These are phyloP conservation scores for Metarhizium humberi DNA, from an alignment of 2,329 filamentous ascomycete species.

Conservation along the genomic window DNA sequence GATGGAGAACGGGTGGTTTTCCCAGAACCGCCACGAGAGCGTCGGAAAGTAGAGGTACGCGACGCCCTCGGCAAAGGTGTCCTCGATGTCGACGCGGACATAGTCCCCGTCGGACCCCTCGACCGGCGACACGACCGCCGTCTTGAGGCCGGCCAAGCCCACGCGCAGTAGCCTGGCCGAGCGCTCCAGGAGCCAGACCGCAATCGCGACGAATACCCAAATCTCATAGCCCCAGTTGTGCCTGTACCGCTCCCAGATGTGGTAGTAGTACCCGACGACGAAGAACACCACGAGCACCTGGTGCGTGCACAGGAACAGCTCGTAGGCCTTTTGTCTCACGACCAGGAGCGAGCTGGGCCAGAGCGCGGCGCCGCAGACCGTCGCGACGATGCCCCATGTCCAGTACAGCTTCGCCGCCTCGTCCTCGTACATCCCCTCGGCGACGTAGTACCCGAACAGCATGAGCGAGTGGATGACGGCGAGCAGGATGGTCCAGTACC, in stretches of 20 bases:
- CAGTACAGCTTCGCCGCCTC: slow-evolving; percentile 19
- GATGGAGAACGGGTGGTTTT: slow-evolving; percentile 23
- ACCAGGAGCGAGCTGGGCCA: slow-evolving; percentile 16
- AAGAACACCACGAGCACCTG: slow-evolving; percentile 22
- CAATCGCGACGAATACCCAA: slow-evolving; percentile 22
- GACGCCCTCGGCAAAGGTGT: slow-evolving; percentile 14
- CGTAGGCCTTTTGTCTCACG: slow-evolving; percentile 21
- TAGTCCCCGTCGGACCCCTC: slow-evolving; percentile 15
- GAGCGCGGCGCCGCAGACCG: slow-evolving; percentile 17
- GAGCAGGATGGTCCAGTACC: slow-evolving; percentile 70
- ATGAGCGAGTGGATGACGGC: slow-evolving; percentile 44
- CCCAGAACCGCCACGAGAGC: slow-evolving; percentile 26
- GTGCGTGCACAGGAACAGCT: slow-evolving; percentile 24
- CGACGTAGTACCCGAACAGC: slow-evolving; percentile 18
- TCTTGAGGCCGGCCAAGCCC: slow-evolving; percentile 11
- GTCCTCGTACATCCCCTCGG: slow-evolving; percentile 13
- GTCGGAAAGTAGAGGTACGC: slow-evolving; percentile 23
- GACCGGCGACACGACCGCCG: slow-evolving; percentile 15
- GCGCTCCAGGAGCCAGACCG: slow-evolving; percentile 22
- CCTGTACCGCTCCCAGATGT: slow-evolving; percentile 24
- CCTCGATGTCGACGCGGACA: slow-evolving; percentile 20
- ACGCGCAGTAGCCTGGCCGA: slow-evolving; percentile 17
- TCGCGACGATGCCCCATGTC: slow-evolving; percentile 25
- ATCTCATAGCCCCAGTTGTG: slow-evolving; percentile 29
- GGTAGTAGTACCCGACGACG: slow-evolving; percentile 24